Evolutionary conservation across 306 rosid genomes (phyloP).

Genomic region (Trifolium repens): DNA sequence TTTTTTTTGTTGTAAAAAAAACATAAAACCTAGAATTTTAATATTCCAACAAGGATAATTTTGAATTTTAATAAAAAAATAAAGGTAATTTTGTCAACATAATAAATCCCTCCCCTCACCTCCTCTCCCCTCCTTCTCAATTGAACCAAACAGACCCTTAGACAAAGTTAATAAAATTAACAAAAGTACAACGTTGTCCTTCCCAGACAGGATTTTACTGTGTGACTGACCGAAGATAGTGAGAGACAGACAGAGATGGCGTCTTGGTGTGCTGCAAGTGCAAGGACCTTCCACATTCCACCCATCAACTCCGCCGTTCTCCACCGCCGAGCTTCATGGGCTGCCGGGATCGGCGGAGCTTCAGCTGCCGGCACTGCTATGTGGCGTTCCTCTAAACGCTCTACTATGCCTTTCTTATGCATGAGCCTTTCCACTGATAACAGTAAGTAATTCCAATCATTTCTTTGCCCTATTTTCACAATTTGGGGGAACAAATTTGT

Average conservation of each 20-base stretch:
- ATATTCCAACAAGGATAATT: too few relatives aligned
- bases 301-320: constrained; percentile 51
- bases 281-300: constrained; percentile 61
- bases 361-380: constrained; percentile 60
- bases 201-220: background rate
- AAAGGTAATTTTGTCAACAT: too few relatives aligned
- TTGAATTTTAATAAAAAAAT: too few relatives aligned
- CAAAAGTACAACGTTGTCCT: too few relatives aligned
- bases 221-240: background rate
- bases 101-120: too few relatives aligned
- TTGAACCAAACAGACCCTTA: too few relatives aligned
- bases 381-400: constrained; percentile 65
- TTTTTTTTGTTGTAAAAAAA: too few relatives aligned
- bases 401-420: constrained; percentile 67
- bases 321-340: constrained; percentile 53
- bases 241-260: constrained; percentile 53
- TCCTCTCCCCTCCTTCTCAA: too few relatives aligned
- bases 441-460: constrained; percentile 44
- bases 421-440: constrained; percentile 63
- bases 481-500: constrained; percentile 10
- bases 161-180: too few relatives aligned
- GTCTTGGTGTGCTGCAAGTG: constrained; percentile 70
- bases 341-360: constrained; percentile 60
- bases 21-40: too few relatives aligned
- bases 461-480: background rate